phyloP scores from a whole-genome alignment of 176 grass and related monocot species.

The Puya raimondii region DNA sequence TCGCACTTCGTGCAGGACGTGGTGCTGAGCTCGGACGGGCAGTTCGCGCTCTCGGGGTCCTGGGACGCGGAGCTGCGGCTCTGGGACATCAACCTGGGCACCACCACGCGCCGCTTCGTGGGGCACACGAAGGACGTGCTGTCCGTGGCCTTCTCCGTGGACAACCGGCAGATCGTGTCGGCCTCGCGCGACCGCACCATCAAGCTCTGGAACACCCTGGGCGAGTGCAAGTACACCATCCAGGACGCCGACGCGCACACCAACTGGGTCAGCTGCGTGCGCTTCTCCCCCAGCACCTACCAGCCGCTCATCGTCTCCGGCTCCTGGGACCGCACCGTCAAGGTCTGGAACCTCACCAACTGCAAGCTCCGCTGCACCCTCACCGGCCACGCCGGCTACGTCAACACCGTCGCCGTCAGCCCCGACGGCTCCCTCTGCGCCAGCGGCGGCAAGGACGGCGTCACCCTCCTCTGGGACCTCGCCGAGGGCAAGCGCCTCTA shows the following conservation, averaged over 20 bases:
- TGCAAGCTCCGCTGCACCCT: conserved; percentile 69
- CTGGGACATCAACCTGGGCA: conserved; percentile 63
- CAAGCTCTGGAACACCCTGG: conserved; percentile 95
- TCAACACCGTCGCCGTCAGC: conserved; percentile 74
- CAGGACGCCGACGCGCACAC: conserved; percentile 63
- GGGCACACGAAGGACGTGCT: conserved; percentile 88
- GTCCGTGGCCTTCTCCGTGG: conserved; percentile 82
- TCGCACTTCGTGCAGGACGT: conserved; percentile 92
- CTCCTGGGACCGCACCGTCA: conserved; percentile 80
- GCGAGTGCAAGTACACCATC: conserved; percentile 98
- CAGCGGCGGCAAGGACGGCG: conserved; percentile 69
- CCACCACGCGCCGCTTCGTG: conserved; percentile 62
- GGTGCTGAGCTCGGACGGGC: conserved; percentile 67
- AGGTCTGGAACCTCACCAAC: conserved; percentile 95
- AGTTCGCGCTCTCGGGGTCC: conserved; percentile 82
- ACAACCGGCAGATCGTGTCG: conserved; percentile 94
- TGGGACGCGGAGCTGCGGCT: conserved; percentile 92
- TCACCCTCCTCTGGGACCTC: conserved; percentile 75
- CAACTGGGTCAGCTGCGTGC: conserved; percentile 75
- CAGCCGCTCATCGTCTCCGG: conserved; percentile 59
- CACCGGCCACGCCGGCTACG: conserved; percentile 57
- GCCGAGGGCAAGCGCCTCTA: conserved; percentile 83
- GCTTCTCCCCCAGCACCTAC: conserved; percentile 55
- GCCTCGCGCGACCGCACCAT: conserved; percentile 79
- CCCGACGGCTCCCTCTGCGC: conserved; percentile 90